Conservation (phyloP, 768 basidiomycete species). For the Hericium rajendrae region DNA sequence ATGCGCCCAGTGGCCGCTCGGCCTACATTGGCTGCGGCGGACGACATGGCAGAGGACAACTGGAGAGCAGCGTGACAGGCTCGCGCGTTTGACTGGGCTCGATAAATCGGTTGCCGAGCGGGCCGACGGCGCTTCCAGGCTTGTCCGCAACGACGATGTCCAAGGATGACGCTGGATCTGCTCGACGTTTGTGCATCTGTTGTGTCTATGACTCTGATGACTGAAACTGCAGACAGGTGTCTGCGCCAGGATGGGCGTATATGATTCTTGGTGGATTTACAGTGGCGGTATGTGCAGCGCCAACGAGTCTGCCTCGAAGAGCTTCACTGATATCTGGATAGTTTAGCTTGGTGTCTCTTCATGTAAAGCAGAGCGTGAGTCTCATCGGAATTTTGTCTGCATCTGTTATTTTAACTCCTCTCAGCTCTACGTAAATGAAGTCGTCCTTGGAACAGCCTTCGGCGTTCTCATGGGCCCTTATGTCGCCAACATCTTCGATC, state of each 20-base stretch:
- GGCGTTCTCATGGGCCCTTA: constrained; percentile 64
- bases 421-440: constrained; percentile 85
- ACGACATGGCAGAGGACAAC: constrained; percentile 23
- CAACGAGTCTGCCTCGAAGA: no score
- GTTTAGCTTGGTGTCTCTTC: constrained; percentile 82
- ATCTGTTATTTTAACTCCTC: neutral
- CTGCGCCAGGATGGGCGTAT: no score
- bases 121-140: neutral
- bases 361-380: constrained; percentile 59
- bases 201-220: no score
- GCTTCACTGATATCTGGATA: constrained; percentile 17
- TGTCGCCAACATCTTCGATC: constrained; percentile 62
- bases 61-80: neutral
- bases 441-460: constrained; percentile 77
- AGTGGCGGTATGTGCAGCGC: no score
- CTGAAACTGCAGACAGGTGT: no score
- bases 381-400: neutral
- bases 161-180: no score
- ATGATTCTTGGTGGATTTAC: no score
- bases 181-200: no score
- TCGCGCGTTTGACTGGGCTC: neutral
- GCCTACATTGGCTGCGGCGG: constrained; percentile 23
- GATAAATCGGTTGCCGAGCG: neutral
- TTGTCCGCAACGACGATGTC: no score
- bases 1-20: constrained; percentile 34